phyloP scores from a whole-genome alignment of 768 basidiomycete genomes.

The Myochromella boudieri region DNA sequence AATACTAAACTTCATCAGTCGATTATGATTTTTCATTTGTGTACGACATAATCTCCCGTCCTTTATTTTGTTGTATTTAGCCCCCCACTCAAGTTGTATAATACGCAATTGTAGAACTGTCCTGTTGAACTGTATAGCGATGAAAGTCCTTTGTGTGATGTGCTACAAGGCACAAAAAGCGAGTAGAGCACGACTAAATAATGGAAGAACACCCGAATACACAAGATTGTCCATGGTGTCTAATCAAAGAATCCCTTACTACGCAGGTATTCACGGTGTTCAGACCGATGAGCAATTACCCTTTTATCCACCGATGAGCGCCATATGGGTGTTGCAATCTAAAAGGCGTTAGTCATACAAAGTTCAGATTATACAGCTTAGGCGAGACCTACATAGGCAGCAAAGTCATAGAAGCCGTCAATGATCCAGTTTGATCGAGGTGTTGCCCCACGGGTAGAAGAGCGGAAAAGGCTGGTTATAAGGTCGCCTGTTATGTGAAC shows the following conservation, averaged over 20 bases:
- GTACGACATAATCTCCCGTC: no score
- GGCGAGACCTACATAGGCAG: conserved; percentile 39
- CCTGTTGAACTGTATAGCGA: no score
- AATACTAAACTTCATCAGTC: conserved; percentile 9
- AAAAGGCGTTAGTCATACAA: neutral
- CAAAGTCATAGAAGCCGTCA: conserved; percentile 49
- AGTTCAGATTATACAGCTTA: conserved; percentile 13
- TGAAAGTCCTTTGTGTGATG: no score
- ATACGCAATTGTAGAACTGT: no score
- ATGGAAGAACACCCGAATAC: no score
- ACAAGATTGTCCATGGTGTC: no score
- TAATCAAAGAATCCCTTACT: conserved; percentile 43
- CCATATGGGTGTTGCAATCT: conserved; percentile 58
- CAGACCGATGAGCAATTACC: conserved; percentile 42
- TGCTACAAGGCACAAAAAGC: no score
- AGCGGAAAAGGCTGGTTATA: conserved; percentile 64
- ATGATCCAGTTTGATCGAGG: conserved; percentile 60
- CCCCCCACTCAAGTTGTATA: no score
- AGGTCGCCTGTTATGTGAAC: conserved; percentile 78
- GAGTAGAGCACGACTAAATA: no score
- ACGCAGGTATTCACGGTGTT: conserved; percentile 46
- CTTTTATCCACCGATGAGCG: conserved; percentile 47
- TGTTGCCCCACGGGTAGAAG: conserved; percentile 62
- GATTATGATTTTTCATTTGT: conserved; percentile 8
- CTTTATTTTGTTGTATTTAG: no score